A percentile compares a stretch with the other conserved stretches of the same genome.
Conservation (phyloP, 805 yeast genomes). For the Wickerhamiella vanderwaltii region DNA sequence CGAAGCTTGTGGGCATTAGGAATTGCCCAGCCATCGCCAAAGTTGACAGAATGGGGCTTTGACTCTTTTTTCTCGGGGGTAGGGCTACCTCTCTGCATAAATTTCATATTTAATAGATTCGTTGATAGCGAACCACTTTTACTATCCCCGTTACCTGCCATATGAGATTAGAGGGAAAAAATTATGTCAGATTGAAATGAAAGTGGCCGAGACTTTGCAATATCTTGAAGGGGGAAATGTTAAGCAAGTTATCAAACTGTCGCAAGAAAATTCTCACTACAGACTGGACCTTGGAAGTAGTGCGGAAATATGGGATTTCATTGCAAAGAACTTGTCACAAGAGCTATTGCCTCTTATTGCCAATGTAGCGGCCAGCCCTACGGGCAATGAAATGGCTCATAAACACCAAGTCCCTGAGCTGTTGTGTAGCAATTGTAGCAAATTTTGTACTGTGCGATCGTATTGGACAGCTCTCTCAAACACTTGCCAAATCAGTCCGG, state of each 20-base stretch:
- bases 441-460: not conserved
- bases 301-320: slow-evolving; percentile 1
- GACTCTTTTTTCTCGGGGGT: not conserved
- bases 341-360: slow-evolving; percentile 9
- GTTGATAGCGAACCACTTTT: slow-evolving; percentile 16
- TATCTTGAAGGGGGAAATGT: not conserved
- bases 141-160: not conserved
- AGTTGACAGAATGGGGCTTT: not conserved
- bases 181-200: slow-evolving; percentile 6
- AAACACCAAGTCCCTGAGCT: not conserved
- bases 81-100: slow-evolving; percentile 17
- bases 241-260: not conserved
- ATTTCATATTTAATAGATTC: slow-evolving; percentile 22
- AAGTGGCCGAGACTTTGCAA: not conserved
- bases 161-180: not conserved
- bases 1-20: slow-evolving; percentile 6
- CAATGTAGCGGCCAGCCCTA: slow-evolving; percentile 9
- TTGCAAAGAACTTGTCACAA: not conserved
- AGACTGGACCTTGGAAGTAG: not conserved
- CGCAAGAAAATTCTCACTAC: not conserved
- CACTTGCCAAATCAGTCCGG: slow-evolving; percentile 5
- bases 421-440: not conserved
- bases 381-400: slow-evolving; percentile 8
- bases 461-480: slow-evolving; percentile 13
- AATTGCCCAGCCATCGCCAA: slow-evolving; percentile 6